Percentiles rank a stretch among this genome's conserved stretches.
Conservation (phyloP, 345 rosid genomes). For the Gossypium australe region DNA sequence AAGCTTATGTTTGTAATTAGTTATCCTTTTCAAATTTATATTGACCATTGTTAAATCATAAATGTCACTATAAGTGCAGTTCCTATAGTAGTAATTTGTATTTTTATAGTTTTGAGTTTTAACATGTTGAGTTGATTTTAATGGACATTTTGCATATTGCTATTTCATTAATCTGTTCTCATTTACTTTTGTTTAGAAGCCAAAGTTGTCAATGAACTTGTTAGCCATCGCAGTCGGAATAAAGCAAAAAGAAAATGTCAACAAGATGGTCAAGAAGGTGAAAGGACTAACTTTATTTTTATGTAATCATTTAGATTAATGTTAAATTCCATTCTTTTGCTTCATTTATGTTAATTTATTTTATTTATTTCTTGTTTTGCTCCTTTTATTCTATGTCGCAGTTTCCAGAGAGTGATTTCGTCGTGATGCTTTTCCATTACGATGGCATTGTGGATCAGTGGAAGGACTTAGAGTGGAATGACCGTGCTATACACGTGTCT, state of each 20-base stretch:
- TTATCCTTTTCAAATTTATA: not conserved
- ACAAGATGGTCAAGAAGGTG: slow-evolving; percentile 70
- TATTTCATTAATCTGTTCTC: not conserved
- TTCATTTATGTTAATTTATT: not conserved
- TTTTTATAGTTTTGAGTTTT: not conserved
- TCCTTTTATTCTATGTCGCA: slow-evolving; percentile 20
- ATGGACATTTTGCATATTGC: slow-evolving; percentile 1
- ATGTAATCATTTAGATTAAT: not conserved
- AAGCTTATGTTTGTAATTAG: not conserved
- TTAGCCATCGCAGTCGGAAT: slow-evolving; percentile 73
- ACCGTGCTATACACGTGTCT: slow-evolving; percentile 56
- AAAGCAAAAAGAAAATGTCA: slow-evolving; percentile 60
- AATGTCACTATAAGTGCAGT: not conserved
- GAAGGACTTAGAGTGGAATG: slow-evolving; percentile 65
- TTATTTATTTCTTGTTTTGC: not conserved
- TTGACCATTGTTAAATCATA: not conserved
- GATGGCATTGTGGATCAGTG: slow-evolving; percentile 69
- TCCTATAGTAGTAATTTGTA: not conserved
- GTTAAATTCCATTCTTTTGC: not conserved
- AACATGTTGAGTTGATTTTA: not conserved
- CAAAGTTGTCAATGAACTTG: slow-evolving; percentile 40
- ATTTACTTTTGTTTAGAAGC: slow-evolving; percentile 29
- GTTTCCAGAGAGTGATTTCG: slow-evolving; percentile 55
- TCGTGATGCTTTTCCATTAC: slow-evolving; percentile 75
- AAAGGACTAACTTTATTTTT: not conserved